Conservation (phyloP, 2,329 filamentous ascomycete genomes). For the Diplodia scrobiculata region DNA sequence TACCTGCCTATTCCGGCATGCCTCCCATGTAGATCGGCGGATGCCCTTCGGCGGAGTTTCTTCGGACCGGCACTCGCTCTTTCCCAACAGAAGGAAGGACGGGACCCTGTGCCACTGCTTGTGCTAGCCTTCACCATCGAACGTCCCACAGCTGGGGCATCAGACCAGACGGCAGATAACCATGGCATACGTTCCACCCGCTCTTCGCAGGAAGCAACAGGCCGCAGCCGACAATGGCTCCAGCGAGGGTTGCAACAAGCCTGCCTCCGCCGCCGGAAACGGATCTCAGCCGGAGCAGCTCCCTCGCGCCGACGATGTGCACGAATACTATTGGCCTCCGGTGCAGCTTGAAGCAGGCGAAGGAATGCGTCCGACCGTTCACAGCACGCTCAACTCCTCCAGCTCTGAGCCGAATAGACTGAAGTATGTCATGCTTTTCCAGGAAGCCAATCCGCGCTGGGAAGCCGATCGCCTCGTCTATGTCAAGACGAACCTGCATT, state of each 20-base stretch:
- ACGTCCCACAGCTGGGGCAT: background rate
- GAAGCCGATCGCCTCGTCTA: conserved; percentile 36
- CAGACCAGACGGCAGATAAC: background rate
- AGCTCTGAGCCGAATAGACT: conserved; percentile 32
- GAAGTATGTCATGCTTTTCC: conserved; percentile 35
- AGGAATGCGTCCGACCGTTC: background rate
- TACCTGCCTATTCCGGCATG: background rate
- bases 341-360: background rate
- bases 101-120: no score
- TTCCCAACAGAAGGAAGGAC: background rate
- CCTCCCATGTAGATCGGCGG: background rate
- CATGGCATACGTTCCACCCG: conserved; percentile 25
- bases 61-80: background rate
- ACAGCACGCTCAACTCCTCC: conserved; percentile 31
- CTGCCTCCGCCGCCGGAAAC: background rate
- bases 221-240: background rate
- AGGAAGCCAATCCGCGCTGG: conserved; percentile 38
- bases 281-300: background rate
- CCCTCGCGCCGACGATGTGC: conserved; percentile 16
- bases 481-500: conserved; percentile 37
- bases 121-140: no score
- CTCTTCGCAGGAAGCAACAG: conserved; percentile 18
- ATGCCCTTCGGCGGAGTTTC: background rate
- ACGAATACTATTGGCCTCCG: conserved; percentile 19
- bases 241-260: background rate